Percentiles rank a stretch among this genome's conserved stretches.
Conservation (phyloP, 306 rosid species). For the Malus asiatica region DNA sequence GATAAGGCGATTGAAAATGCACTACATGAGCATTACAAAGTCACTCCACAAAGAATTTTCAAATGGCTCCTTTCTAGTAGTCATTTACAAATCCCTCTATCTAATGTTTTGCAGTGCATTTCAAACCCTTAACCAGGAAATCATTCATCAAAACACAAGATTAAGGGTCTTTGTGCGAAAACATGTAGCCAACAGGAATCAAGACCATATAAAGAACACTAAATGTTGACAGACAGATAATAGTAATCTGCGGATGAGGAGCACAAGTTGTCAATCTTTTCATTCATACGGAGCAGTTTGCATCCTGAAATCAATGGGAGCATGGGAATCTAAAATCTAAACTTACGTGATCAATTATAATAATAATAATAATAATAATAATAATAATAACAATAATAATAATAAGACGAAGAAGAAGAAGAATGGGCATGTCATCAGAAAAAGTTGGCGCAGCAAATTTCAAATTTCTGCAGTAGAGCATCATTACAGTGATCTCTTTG, state of each 20-base stretch:
- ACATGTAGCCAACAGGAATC: neutral
- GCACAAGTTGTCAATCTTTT: neutral
- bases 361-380: neutral
- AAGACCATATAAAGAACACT: neutral
- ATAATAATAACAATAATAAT: too few relatives aligned
- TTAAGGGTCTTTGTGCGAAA: neutral
- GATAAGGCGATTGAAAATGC: neutral
- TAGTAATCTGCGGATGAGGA: neutral
- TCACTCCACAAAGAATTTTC: neutral
- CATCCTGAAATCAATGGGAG: neutral
- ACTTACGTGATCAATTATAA: neutral
- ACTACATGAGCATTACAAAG: neutral
- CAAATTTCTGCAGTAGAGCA: neutral
- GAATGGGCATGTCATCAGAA: neutral
- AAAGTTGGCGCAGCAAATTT: neutral
- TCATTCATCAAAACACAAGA: neutral
- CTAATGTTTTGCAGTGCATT: neutral
- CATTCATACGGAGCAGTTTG: neutral
- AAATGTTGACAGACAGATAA: neutral
- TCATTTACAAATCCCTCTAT: neutral
- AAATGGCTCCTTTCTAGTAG: neutral
- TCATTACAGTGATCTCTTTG: neutral
- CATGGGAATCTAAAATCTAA: neutral
- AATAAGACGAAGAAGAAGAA: too few relatives aligned
- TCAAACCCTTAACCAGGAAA: neutral